A percentile compares a stretch with the other conserved stretches of the same genome.
Evolutionary conservation across 2,329 filamentous ascomycete species (phyloP).

Genomic region (Pseudomassariella vexata): DNA sequence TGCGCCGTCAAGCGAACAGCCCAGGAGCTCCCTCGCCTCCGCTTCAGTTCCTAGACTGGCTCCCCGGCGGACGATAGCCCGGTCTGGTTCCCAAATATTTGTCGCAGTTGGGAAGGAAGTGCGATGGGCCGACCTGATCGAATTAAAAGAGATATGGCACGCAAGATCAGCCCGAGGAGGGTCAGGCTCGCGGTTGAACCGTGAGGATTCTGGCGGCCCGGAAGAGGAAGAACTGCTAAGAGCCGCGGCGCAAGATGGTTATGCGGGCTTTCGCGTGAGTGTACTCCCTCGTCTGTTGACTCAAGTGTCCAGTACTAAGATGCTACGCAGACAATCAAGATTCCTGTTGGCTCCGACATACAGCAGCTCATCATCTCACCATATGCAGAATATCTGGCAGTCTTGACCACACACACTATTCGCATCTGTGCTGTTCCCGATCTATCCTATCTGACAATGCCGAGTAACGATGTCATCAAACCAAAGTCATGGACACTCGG

Average conservation of each 20-base stretch:
- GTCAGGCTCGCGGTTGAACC: conserved; percentile 37
- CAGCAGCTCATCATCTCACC: conserved; percentile 82
- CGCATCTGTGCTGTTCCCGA: conserved; percentile 85
- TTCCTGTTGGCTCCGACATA: conserved; percentile 75
- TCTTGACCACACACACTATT: conserved; percentile 81
- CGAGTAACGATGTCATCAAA: conserved; percentile 64
- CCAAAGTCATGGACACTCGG: conserved; percentile 88
- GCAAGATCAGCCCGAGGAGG: conserved; percentile 29
- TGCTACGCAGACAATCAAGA: conserved; percentile 59
- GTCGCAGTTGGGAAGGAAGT: conserved; percentile 85
- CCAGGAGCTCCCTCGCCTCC: conserved; percentile 29
- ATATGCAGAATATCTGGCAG: conserved; percentile 72
- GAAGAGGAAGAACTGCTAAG: conserved; percentile 23
- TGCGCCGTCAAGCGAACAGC: conserved; percentile 36
- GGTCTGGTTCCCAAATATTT: conserved; percentile 81
- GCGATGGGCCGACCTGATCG: conserved; percentile 80
- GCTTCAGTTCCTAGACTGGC: conserved; percentile 35
- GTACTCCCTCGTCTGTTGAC: background rate
- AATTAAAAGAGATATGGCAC: conserved; percentile 62
- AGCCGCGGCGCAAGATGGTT: conserved; percentile 19
- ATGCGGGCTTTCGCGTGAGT: conserved; percentile 42
- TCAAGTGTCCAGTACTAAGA: conserved; percentile 6
- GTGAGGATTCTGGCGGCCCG: conserved; percentile 36
- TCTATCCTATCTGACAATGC: conserved; percentile 64
- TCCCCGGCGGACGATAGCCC: conserved; percentile 66